Evolutionary conservation across 495 filamentous ascomycete species (phyloP).

Genomic region (Neurospora tetrasperma): DNA sequence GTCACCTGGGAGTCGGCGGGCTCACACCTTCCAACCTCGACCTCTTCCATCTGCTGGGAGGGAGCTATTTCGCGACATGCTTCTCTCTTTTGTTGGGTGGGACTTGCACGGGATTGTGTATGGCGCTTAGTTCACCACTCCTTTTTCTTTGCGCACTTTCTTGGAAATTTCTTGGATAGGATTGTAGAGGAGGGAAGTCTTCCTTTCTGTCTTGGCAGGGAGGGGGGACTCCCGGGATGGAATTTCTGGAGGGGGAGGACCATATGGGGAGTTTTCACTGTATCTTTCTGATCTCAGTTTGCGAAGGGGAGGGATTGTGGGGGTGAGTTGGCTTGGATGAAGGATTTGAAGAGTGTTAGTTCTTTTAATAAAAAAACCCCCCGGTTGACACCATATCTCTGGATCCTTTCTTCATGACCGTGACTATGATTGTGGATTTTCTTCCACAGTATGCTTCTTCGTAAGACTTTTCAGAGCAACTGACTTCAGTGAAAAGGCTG

Average conservation of each 20-base stretch:
- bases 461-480: not conserved
- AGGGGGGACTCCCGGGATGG: not conserved
- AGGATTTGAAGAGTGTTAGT: not conserved
- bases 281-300: not conserved
- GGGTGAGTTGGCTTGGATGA: not conserved
- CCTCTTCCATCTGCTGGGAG: not conserved
- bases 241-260: not conserved
- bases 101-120: not conserved
- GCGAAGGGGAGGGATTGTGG: not conserved
- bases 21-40: not conserved
- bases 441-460: not conserved
- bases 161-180: not conserved
- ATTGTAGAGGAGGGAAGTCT: not conserved
- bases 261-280: not conserved
- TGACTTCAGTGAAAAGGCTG: not conserved
- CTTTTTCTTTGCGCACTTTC: not conserved
- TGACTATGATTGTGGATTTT: not conserved
- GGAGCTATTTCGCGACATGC: constrained; percentile 8
- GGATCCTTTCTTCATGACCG: not conserved
- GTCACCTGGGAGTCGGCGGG: not conserved
- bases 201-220: not conserved
- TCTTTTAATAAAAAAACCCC: not conserved
- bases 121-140: not conserved
- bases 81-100: not conserved
- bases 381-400: not conserved